phyloP scores from a whole-genome alignment of 2,329 filamentous ascomycete species.

The Clarireedia hainanense region DNA sequence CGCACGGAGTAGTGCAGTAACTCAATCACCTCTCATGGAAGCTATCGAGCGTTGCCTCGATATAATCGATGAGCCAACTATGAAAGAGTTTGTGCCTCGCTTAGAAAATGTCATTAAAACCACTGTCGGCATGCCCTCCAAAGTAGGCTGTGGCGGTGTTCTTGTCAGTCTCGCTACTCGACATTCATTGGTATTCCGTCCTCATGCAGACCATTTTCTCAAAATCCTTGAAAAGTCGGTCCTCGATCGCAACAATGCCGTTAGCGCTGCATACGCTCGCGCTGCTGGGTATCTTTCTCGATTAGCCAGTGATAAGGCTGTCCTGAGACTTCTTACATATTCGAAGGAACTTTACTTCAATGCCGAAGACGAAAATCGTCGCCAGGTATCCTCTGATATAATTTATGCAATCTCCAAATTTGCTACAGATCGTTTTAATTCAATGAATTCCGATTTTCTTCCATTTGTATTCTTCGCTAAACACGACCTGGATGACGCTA shows the following conservation, averaged over 20 bases:
- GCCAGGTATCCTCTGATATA: conserved; percentile 75
- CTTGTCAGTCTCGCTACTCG: conserved; percentile 79
- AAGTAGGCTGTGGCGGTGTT: conserved; percentile 82
- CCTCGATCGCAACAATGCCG: conserved; percentile 88
- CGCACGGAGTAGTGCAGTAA: conserved; percentile 71
- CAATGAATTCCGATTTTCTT: conserved; percentile 64
- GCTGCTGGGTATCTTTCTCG: conserved; percentile 79
- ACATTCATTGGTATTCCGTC: conserved; percentile 65
- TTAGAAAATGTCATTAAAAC: conserved; percentile 76
- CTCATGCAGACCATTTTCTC: conserved; percentile 69
- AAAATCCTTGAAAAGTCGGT: conserved; percentile 72
- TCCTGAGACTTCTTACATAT: conserved; percentile 43
- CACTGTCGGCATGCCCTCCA: conserved; percentile 85
- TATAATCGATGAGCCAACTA: conserved; percentile 69
- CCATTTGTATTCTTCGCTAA: conserved; percentile 85
- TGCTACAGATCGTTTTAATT: conserved; percentile 79
- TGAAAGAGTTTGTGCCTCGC: conserved; percentile 62
- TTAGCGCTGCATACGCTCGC: conserved; percentile 80
- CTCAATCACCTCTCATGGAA: conserved; percentile 82
- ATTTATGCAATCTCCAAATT: conserved; percentile 76
- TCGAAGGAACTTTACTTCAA: conserved; percentile 69
- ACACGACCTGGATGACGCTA: conserved; percentile 76
- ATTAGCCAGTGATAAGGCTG: conserved; percentile 41
- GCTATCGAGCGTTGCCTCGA: conserved; percentile 86
- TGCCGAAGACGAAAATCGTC: conserved; percentile 67